A percentile compares a stretch with the other conserved stretches of the same genome.
Conservation (phyloP, 257 asterid species). For the Striga asiatica region DNA sequence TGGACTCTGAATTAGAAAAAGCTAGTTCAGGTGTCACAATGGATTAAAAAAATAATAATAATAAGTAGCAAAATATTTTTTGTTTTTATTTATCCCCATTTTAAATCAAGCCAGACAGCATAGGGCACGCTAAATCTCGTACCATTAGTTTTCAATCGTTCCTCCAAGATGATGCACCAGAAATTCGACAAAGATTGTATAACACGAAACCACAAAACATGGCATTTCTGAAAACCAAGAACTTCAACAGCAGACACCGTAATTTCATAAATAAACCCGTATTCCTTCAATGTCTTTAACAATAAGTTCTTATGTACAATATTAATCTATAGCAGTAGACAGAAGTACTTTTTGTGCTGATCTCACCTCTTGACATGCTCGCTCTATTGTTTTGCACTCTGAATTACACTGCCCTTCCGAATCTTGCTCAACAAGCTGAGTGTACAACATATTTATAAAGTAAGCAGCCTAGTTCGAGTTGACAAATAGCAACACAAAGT, state of each 20-base stretch:
- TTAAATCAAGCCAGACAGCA: not conserved
- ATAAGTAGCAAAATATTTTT: too few relatives aligned
- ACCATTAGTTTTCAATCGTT: too few relatives aligned
- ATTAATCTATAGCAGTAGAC: not conserved
- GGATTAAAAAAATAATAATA: not conserved
- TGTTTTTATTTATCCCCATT: not conserved
- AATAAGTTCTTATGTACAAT: too few relatives aligned
- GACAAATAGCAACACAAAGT: not conserved
- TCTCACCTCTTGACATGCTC: constrained; percentile 93
- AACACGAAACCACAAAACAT: too few relatives aligned
- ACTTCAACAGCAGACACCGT: too few relatives aligned
- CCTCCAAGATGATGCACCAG: too few relatives aligned
- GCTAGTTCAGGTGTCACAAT: not conserved
- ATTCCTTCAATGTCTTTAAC: not conserved
- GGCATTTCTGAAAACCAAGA: too few relatives aligned
- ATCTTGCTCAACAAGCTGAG: constrained; percentile 87
- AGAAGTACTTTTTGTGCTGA: not conserved
- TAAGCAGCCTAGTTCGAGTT: constrained; percentile 16
- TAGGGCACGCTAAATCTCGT: not conserved
- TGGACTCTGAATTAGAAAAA: not conserved
- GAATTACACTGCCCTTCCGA: constrained; percentile 91
- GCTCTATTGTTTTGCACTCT: constrained; percentile 92
- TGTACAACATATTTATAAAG: constrained; percentile 9
- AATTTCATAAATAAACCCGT: too few relatives aligned
- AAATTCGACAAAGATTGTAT: too few relatives aligned